phyloP scores from a whole-genome alignment of 805 yeast species.

The Cyberlindnera subsufficiens region DNA sequence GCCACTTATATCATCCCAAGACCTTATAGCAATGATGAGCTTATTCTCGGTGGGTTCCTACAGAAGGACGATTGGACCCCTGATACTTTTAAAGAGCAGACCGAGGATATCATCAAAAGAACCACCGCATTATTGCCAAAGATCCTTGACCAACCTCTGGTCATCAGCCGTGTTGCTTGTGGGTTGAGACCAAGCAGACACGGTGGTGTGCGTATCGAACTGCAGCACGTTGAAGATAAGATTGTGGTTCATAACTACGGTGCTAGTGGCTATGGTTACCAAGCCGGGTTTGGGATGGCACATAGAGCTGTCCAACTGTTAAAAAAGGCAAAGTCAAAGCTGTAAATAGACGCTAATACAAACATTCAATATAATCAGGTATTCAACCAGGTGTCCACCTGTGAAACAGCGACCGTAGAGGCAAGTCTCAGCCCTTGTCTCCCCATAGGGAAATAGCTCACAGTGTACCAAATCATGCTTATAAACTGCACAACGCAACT shows the following conservation, averaged over 20 bases:
- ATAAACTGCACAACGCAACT: constrained; percentile 9
- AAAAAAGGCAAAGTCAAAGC: constrained; percentile 1
- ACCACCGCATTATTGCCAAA: constrained; percentile 48
- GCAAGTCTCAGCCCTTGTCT: constrained; percentile 14
- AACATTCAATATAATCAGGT: constrained; percentile 3
- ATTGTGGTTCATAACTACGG: constrained; percentile 67
- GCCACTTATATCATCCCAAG: constrained; percentile 72
- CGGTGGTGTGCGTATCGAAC: constrained; percentile 71
- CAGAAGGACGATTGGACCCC: constrained; percentile 60
- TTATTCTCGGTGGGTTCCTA: constrained; percentile 70
- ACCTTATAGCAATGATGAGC: constrained; percentile 58
- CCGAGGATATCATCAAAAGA: constrained; percentile 55
- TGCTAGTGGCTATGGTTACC: constrained; percentile 61
- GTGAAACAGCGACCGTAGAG: constrained; percentile 11
- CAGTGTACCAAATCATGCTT: constrained; percentile 10
- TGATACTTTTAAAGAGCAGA: constrained; percentile 51
- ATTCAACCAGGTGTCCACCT: constrained; percentile 16
- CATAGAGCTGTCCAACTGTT: constrained; percentile 35
- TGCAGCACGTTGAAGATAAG: constrained; percentile 38
- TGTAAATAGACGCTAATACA: neutral
- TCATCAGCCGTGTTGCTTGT: constrained; percentile 58
- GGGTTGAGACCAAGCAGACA: constrained; percentile 74
- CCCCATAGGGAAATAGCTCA: constrained; percentile 19
- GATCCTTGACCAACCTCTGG: constrained; percentile 38
- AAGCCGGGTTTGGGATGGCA: constrained; percentile 61